Evolutionary conservation across 1,284 basidiomycete genomes (phyloP).

Genomic region (Takashimella tepidaria): DNA sequence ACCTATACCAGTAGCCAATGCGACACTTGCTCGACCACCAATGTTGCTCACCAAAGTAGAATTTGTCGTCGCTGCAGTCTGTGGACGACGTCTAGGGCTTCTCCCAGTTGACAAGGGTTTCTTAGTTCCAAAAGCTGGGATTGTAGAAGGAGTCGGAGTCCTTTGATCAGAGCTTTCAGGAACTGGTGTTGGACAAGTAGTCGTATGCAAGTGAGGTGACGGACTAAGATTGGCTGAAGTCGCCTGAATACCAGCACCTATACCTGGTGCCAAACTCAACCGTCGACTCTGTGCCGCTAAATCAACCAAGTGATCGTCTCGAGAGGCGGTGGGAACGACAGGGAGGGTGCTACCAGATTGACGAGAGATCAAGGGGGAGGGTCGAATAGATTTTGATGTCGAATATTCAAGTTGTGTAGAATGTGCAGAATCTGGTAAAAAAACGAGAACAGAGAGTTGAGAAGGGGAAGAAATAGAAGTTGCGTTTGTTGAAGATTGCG

Average conservation of each 20-base stretch:
- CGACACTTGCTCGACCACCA: slow-evolving; percentile 25
- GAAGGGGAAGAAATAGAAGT: slow-evolving; percentile 8
- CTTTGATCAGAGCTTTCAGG: slow-evolving; percentile 1
- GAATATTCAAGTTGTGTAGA: slow-evolving; percentile 11
- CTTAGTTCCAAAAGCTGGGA: slow-evolving; percentile 14
- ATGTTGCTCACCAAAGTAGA: not conserved
- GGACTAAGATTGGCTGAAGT: slow-evolving; percentile 1
- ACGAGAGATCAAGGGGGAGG: slow-evolving; percentile 14
- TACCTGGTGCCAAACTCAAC: slow-evolving; percentile 34
- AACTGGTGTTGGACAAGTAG: not conserved
- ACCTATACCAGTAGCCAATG: slow-evolving; percentile 17
- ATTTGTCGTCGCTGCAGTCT: slow-evolving; percentile 12
- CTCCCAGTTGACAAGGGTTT: not conserved
- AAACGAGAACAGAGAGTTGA: slow-evolving; percentile 29
- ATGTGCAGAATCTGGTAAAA: slow-evolving; percentile 28
- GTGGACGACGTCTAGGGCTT: slow-evolving; percentile 6
- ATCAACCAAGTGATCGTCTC: slow-evolving; percentile 5
- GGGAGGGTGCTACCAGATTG: slow-evolving; percentile 16
- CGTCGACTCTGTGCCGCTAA: slow-evolving; percentile 24
- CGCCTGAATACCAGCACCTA: slow-evolving; percentile 26
- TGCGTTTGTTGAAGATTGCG: not conserved
- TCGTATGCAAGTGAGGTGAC: not conserved
- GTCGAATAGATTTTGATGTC: slow-evolving; percentile 5
- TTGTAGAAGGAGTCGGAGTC: slow-evolving; percentile 2
- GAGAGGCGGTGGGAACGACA: slow-evolving; percentile 7